Conservation (phyloP, 2,329 filamentous ascomycete genomes). For the Huntiella abstrusa region DNA sequence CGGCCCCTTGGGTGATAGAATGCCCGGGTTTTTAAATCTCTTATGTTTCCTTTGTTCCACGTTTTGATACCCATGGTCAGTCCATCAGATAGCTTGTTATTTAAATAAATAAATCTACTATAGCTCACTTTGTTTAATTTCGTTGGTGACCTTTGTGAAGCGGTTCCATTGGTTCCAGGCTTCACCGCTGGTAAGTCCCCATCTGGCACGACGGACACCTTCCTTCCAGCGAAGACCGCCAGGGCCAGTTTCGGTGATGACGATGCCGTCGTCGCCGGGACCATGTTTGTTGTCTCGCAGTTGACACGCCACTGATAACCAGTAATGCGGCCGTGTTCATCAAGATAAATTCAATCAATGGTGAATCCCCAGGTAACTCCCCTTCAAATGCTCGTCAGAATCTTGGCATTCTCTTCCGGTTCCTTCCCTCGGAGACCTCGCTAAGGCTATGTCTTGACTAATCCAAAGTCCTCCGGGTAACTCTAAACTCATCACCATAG, state of each 20-base stretch:
- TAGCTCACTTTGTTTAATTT: neutral
- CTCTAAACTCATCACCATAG: slow-evolving; percentile 54
- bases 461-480: slow-evolving; percentile 79
- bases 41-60: slow-evolving; percentile 1
- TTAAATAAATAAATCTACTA: slow-evolving; percentile 1
- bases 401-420: slow-evolving; percentile 71
- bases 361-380: slow-evolving; percentile 55
- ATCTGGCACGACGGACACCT: slow-evolving; percentile 68
- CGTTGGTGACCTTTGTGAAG: slow-evolving; percentile 59
- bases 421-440: slow-evolving; percentile 67
- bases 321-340: slow-evolving; percentile 85
- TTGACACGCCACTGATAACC: slow-evolving; percentile 78
- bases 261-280: slow-evolving; percentile 57
- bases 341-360: slow-evolving; percentile 81
- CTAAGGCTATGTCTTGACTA: slow-evolving; percentile 54
- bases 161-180: slow-evolving; percentile 66
- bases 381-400: slow-evolving; percentile 57
- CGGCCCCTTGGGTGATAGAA: slow-evolving; percentile 9
- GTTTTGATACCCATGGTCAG: neutral
- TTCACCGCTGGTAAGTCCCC: slow-evolving; percentile 71
- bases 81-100: neutral
- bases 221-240: slow-evolving; percentile 89
- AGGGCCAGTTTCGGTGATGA: slow-evolving; percentile 66
- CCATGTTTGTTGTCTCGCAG: slow-evolving; percentile 61
- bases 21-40: slow-evolving; percentile 8